A percentile compares a stretch with the other conserved stretches of the same genome.
These are phyloP conservation scores for Apiospora arundinis DNA, from an alignment of 2,329 filamentous ascomycete species.

Conservation along the genomic window DNA sequence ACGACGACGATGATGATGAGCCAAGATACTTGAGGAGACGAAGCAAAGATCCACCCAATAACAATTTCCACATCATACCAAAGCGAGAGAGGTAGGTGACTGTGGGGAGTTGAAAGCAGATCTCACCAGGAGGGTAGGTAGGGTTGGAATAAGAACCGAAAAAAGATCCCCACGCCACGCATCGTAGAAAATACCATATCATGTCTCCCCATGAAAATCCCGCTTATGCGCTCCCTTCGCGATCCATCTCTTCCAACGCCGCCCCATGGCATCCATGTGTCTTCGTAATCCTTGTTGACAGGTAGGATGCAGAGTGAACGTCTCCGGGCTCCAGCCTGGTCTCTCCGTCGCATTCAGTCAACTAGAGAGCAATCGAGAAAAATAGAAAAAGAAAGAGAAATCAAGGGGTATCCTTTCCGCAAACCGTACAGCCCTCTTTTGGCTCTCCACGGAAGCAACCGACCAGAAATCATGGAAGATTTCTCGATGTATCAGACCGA, in stretches of 20 bases:
- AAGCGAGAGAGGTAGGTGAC: slow-evolving; percentile 11
- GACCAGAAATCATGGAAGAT: background rate
- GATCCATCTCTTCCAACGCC: background rate
- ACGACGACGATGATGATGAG: background rate
- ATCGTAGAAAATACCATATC: background rate
- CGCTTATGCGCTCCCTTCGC: background rate
- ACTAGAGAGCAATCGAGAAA: background rate
- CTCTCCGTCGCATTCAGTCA: background rate
- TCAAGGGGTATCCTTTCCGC: slow-evolving; percentile 22
- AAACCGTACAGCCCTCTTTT: slow-evolving; percentile 7
- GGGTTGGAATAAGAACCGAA: slow-evolving; percentile 13
- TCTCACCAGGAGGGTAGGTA: slow-evolving; percentile 12
- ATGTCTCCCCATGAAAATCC: background rate
- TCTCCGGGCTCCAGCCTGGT: background rate
- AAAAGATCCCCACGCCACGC: slow-evolving; percentile 12
- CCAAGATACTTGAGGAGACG: background rate
- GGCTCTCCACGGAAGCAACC: background rate
- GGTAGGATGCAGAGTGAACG: background rate
- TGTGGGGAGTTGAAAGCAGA: slow-evolving; percentile 8
- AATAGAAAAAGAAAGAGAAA: background rate
- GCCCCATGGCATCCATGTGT: background rate
- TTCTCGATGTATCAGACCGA: background rate
- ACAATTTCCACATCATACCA: slow-evolving; percentile 14
- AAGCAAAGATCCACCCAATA: slow-evolving; percentile 14
- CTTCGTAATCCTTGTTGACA: background rate